These are phyloP conservation scores for Myochromella boudieri DNA, from an alignment of 768 basidiomycete species.

Conservation along the genomic window DNA sequence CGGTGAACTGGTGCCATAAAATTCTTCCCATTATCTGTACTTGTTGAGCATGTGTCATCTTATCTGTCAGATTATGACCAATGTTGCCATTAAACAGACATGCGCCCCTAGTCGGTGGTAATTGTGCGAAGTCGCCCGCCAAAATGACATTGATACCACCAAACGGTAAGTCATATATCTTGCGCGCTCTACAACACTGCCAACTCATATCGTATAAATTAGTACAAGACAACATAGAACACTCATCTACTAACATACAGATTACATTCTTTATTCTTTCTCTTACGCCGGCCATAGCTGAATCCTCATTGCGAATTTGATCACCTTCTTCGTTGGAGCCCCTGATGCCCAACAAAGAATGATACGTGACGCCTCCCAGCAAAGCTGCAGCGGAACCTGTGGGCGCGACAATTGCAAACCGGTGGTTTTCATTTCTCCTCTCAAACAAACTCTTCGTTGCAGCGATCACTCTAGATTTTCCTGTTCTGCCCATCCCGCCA, in stretches of 20 bases:
- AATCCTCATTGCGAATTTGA: not conserved
- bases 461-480: conserved; percentile 29
- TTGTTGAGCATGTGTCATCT: conserved; percentile 14
- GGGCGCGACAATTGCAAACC: conserved; percentile 16
- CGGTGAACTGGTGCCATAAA: conserved; percentile 31
- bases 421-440: not conserved
- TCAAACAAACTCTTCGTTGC: conserved; percentile 6
- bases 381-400: conserved; percentile 32
- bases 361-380: conserved; percentile 35
- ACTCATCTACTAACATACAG: conserved; percentile 41
- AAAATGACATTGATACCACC: too few relatives aligned
- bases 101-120: conserved; percentile 33
- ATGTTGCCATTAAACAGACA: conserved; percentile 22
- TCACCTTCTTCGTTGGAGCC: not conserved
- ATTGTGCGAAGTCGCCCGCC: conserved; percentile 45
- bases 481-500: conserved; percentile 32
- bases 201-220: conserved; percentile 29
- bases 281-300: conserved; percentile 13
- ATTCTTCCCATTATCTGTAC: conserved; percentile 24
- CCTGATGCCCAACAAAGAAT: conserved; percentile 31
- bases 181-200: conserved; percentile 15
- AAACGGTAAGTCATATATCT: not conserved
- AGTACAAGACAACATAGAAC: conserved; percentile 38
- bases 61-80: not conserved
- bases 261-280: conserved; percentile 27